These are phyloP conservation scores for Saturnispora mendoncae DNA, from an alignment of 805 yeast species.

Conservation along the genomic window DNA sequence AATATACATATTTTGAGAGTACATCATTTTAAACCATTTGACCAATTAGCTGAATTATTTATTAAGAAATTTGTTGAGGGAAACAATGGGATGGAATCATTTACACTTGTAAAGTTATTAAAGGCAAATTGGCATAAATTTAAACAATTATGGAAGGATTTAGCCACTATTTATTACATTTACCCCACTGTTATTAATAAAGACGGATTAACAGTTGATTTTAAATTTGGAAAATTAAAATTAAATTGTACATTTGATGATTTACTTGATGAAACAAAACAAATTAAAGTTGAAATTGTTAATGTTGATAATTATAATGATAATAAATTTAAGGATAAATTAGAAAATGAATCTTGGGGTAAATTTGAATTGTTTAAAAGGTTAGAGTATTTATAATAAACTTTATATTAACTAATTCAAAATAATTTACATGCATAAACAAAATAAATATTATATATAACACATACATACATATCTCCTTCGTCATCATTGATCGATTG, in stretches of 20 bases:
- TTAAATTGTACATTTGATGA: constrained; percentile 1
- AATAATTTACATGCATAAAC: no score
- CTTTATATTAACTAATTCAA: no score
- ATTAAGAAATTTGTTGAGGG: background rate
- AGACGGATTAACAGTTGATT: constrained; percentile 3
- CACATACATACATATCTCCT: no score
- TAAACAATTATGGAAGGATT: constrained; percentile 10
- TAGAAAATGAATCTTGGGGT: background rate
- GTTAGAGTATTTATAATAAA: background rate
- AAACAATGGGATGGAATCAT: background rate
- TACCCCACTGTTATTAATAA: constrained; percentile 1
- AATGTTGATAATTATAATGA: background rate
- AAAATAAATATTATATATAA: no score
- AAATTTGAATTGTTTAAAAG: background rate
- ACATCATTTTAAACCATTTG: constrained; percentile 7
- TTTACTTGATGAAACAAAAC: constrained; percentile 3
- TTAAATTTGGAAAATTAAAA: background rate
- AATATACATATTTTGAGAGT: background rate
- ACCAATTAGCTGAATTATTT: background rate
- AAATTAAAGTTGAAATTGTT: background rate
- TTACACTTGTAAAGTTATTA: constrained; percentile 2
- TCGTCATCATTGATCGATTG: constrained; percentile 5
- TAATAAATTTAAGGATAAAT: background rate
- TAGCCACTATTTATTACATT: constrained; percentile 7
- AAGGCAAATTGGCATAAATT: constrained; percentile 7